Base-by-base conservation (phyloP, 2,329 filamentous ascomycete genomes). In the Ophiocordyceps sinensis region DNA sequence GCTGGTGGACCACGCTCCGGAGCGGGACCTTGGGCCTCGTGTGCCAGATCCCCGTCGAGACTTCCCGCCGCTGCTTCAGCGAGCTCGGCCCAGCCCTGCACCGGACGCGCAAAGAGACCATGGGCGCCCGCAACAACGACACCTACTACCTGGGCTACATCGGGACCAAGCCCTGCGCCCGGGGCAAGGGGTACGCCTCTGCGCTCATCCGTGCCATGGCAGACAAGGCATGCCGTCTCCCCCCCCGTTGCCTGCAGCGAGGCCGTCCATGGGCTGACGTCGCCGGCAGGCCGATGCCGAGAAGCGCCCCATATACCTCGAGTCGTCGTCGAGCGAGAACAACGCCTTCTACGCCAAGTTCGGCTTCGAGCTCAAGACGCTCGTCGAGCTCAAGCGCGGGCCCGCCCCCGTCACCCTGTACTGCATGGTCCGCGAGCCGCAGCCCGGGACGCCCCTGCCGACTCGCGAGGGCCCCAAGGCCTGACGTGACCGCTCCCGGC, bases 71-170 rank as follows among this genome's bases (percentile, higher is more conserved):
- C 47, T 87, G 86, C 71, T 87, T 84, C 62, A 63, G 68, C 47
- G 85, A 91, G 60, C 78, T 89, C 61, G 60, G 87, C 38, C 83
- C 84, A 14, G 68, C 86, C 37, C 71, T 91, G 47, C 76, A 85
- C 61, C 65, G 78, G 50, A 80, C 80, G 53, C 88, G 88, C 66
- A 64, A 69, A 45, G 68, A 75, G 45, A 70, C 83, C 45, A 72
- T 91, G 59, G 79, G 80, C 19, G 67, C 72, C 32, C 71, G 77
- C 39, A 79, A 85, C 55, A 58, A 67, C 49, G 68, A 82, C 45
- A 78, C 74, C 54, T 91, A 84, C 71, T 91, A 91, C 58, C 76
- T 93, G 41, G 82, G 87, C 38, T 91, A 89, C 60, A 68, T 93
- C 45, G 85, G 85, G 46, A 87, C 82, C 39, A 82, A 79, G 58